Percentiles rank a stretch among this genome's conserved stretches.
Evolutionary conservation across 495 filamentous ascomycete genomes (phyloP).

Genomic region (Pyronema domesticum): DNA sequence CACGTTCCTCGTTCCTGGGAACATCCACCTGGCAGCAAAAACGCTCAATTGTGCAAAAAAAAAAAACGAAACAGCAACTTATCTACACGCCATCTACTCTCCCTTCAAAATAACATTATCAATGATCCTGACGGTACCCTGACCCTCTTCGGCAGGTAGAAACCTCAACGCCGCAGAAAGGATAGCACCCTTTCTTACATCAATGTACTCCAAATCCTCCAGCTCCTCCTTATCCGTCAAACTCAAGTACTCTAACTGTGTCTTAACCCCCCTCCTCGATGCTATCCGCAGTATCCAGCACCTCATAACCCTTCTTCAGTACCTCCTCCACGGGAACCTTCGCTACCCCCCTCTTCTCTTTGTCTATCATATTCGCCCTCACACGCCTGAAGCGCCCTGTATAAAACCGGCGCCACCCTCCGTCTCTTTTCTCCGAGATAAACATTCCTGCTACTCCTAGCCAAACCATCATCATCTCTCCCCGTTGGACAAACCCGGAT

Average conservation of each 20-base stretch:
- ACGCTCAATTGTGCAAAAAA: no score
- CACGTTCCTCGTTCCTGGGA: no score
- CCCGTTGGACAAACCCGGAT: conserved; percentile 56
- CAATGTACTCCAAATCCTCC: conserved; percentile 36
- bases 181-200: conserved; percentile 45
- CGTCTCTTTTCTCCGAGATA: conserved; percentile 68
- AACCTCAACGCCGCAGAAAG: conserved; percentile 83
- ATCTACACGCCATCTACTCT: background rate
- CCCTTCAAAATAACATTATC: conserved; percentile 70
- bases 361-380: conserved; percentile 40
- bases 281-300: conserved; percentile 11
- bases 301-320: conserved; percentile 5
- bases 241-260: conserved; percentile 76
- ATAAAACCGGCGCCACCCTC: conserved; percentile 50
- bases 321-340: conserved; percentile 32
- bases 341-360: background rate
- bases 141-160: conserved; percentile 57
- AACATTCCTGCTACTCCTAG: conserved; percentile 87
- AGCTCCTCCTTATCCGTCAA: conserved; percentile 73
- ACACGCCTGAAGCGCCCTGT: conserved; percentile 46
- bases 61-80: no score
- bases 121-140: conserved; percentile 74
- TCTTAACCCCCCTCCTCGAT: conserved; percentile 44
- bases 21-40: no score
- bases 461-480: conserved; percentile 69